Base-by-base conservation (phyloP, 768 basidiomycete species). In the Lactarius vividus region DNA sequence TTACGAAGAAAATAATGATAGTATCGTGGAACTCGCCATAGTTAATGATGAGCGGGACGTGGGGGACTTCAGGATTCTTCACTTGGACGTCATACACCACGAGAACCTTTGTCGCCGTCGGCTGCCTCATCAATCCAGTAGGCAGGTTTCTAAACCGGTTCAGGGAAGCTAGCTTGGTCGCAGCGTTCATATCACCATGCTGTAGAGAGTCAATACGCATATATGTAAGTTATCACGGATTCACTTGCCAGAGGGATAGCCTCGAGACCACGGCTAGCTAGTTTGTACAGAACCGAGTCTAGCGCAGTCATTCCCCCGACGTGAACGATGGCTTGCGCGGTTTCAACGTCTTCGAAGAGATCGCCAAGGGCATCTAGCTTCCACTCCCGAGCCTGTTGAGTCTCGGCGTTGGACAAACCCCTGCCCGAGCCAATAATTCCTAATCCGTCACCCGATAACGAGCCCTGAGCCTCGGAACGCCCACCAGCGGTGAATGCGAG, bases 341-440 rank as follows among this genome's bases (percentile, higher is more conserved):
- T 83, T 54, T 94, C 91, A 15, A 93, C 82, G 72, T 96, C 94
- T 44, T 95, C 94, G 71, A 95, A 89, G 53, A 96, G 79, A 74
- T 97, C 94, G 15, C 90, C 86, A 31, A 97, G 81, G 4, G 94
- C 94, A 71, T 97, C 94, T 58, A 97, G 79, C 76, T 97, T 97
- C 94, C 95, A 96, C 75, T 96, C 94, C 60, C 92, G 82, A 56
- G 94, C 92, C 74, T 92, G 91, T 20, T 85, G 83, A 46, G 87
- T 93, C 77, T 94, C 92, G 7, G 92, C 89, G 74, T 81, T 93
- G 8, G 88, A 85, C 28, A 88, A 83, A 23, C 88, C 85, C 68
- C 95, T 80, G n/a, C 96, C 95, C 40, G 92, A 94, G 20, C 95
- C 95, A 70, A 97, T 97, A 65, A 96, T 96, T 8, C 95, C 92